phyloP scores from a whole-genome alignment of 2,329 filamentous ascomycete species.

The Lecanoromycetidae sp. region DNA sequence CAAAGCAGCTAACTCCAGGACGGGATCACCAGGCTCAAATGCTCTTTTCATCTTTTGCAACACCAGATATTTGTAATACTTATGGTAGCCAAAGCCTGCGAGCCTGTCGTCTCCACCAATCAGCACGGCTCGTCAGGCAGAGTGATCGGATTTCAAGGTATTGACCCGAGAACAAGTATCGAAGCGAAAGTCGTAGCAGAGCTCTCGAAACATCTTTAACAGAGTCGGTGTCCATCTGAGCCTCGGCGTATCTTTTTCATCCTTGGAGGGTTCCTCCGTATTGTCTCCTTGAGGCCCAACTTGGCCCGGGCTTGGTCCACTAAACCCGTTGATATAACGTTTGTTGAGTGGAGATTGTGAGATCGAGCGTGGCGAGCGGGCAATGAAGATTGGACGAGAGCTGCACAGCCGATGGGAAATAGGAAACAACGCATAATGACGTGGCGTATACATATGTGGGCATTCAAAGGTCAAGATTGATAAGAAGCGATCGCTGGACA shows the following conservation, averaged over 20 bases:
- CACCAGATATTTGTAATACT: constrained; percentile 78
- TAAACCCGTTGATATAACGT: constrained; percentile 8
- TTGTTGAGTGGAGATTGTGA: neutral
- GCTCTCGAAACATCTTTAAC: constrained; percentile 40
- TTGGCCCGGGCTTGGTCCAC: constrained; percentile 11
- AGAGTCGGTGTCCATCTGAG: constrained; percentile 13
- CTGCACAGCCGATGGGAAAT: neutral
- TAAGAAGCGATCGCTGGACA: no score
- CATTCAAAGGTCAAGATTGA: no score
- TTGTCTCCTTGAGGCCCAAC: constrained; percentile 4
- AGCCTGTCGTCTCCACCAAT: constrained; percentile 22
- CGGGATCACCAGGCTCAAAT: constrained; percentile 83
- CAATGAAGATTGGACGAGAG: neutral
- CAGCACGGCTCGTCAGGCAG: no score
- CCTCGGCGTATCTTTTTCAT: neutral
- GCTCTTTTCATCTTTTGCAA: constrained; percentile 87
- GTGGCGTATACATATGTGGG: no score
- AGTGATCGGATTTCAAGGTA: constrained; percentile 2
- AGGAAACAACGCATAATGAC: neutral
- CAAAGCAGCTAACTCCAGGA: constrained; percentile 62
- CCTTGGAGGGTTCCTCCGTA: neutral
- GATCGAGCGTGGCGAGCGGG: neutral
- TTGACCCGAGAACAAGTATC: constrained; percentile 35
- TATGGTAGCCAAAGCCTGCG: constrained; percentile 68
- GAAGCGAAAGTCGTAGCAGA: constrained; percentile 40